phyloP scores from a whole-genome alignment of 176 grass and related monocot genomes.

The Saccharum officinarum region DNA sequence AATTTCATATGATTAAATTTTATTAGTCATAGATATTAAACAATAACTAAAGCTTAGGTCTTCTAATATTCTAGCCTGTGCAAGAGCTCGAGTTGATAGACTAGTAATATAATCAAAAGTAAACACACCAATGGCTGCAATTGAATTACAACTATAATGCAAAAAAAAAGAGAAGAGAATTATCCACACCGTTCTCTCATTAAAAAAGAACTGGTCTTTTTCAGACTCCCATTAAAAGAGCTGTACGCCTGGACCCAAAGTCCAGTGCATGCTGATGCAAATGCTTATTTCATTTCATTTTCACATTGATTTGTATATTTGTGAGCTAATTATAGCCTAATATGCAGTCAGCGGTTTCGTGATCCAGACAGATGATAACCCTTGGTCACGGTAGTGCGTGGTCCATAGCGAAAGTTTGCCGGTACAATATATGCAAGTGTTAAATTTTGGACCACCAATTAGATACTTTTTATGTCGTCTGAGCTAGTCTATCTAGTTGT shows the following conservation, averaged over 20 bases:
- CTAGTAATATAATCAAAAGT: too few relatives aligned
- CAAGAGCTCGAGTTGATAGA: too few relatives aligned
- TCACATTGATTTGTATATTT: neutral
- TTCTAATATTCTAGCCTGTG: neutral
- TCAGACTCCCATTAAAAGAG: neutral
- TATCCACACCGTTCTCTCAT: neutral
- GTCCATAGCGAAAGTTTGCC: conserved; percentile 30
- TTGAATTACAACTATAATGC: too few relatives aligned
- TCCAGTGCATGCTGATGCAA: neutral
- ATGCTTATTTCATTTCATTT: conserved; percentile 20
- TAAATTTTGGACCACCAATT: conserved; percentile 40
- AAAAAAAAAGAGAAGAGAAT: neutral
- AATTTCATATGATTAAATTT: neutral
- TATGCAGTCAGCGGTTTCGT: conserved; percentile 9
- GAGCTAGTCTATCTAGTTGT: conserved; percentile 21
- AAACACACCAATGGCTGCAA: too few relatives aligned
- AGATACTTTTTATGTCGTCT: neutral
- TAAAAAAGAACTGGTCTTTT: neutral
- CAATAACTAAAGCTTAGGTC: neutral
- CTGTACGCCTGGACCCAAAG: neutral
- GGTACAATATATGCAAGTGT: conserved; percentile 34
- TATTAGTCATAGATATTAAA: neutral
- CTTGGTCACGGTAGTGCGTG: conserved; percentile 34
- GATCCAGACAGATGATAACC: conserved; percentile 13
- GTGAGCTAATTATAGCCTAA: neutral